A percentile compares a stretch with the other conserved stretches of the same genome.
Evolutionary conservation across 2,329 filamentous ascomycete genomes (phyloP).

Genomic region (Conoideocrella luteorostrata): DNA sequence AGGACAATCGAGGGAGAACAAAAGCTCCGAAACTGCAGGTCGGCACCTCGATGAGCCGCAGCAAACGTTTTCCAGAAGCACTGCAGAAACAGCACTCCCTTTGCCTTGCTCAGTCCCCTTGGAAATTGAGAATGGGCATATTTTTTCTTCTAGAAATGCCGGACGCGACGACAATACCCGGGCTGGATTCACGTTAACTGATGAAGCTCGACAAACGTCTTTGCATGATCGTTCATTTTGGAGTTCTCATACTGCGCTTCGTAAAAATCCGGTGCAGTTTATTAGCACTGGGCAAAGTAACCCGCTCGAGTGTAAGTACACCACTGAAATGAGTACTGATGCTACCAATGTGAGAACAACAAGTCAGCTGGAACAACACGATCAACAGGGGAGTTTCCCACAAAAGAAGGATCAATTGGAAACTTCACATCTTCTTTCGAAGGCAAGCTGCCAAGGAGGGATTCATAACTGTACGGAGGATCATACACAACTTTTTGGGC

Average conservation of each 20-base stretch:
- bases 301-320: slow-evolving; percentile 31
- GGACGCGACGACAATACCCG: neutral
- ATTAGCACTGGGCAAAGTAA: slow-evolving; percentile 47
- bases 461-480: too few species aligned
- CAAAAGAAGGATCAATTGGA: neutral
- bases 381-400: too few species aligned
- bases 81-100: neutral
- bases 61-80: neutral
- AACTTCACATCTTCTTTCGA: neutral
- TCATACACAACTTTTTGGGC: too few species aligned
- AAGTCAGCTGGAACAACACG: neutral
- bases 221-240: slow-evolving; percentile 36
- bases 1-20: neutral
- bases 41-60: neutral
- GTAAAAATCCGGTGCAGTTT: slow-evolving; percentile 44
- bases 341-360: slow-evolving; percentile 5
- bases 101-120: neutral
- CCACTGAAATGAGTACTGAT: neutral
- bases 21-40: neutral
- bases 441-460: too few species aligned
- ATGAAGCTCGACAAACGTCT: slow-evolving; percentile 45
- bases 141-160: neutral
- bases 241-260: slow-evolving; percentile 34
- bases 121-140: too few species aligned
- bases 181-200: slow-evolving; percentile 27